A percentile compares a stretch with the other conserved stretches of the same genome.
Conservation (phyloP, 2,329 filamentous ascomycete genomes). For the Torrubiella hemipterigena region DNA sequence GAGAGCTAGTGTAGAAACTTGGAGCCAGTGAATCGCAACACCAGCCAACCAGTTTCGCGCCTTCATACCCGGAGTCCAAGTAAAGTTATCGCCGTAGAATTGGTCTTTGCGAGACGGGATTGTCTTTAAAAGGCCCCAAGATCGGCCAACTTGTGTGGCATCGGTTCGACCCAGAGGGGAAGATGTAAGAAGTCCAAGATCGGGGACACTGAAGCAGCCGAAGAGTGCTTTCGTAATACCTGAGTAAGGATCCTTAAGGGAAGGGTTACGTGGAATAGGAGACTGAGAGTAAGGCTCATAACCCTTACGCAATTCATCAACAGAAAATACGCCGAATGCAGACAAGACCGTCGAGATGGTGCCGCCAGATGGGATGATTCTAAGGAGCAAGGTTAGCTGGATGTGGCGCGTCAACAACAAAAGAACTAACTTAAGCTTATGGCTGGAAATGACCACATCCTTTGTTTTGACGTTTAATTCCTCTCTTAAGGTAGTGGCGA, state of each 20-base stretch:
- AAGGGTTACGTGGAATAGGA: constrained; percentile 34
- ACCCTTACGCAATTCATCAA: constrained; percentile 33
- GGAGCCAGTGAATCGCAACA: constrained; percentile 36
- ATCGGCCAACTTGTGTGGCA: constrained; percentile 42
- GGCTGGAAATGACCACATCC: constrained; percentile 41
- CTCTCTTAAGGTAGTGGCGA: constrained; percentile 38
- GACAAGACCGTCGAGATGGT: constrained; percentile 56
- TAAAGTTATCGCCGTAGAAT: constrained; percentile 51
- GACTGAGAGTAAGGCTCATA: constrained; percentile 43
- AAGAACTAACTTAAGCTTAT: constrained; percentile 25
- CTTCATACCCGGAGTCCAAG: constrained; percentile 41
- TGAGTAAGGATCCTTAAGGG: constrained; percentile 13
- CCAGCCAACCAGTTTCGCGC: constrained; percentile 37
- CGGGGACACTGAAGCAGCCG: constrained; percentile 34
- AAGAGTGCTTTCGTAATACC: constrained; percentile 33
- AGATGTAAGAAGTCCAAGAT: constrained; percentile 43
- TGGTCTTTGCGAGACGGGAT: constrained; percentile 29
- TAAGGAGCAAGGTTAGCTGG: too few species aligned
- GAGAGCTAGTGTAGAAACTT: too few species aligned
- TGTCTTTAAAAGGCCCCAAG: constrained; percentile 47
- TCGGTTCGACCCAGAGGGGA: constrained; percentile 39
- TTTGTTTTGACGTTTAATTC: constrained; percentile 34
- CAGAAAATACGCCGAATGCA: constrained; percentile 38
- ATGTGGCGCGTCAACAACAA: too few species aligned
- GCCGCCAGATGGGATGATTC: constrained; percentile 46